Percentiles rank a stretch among this genome's conserved stretches.
Conservation (phyloP, 192 early-diverging fungal species). For the Backusella sp. region DNA sequence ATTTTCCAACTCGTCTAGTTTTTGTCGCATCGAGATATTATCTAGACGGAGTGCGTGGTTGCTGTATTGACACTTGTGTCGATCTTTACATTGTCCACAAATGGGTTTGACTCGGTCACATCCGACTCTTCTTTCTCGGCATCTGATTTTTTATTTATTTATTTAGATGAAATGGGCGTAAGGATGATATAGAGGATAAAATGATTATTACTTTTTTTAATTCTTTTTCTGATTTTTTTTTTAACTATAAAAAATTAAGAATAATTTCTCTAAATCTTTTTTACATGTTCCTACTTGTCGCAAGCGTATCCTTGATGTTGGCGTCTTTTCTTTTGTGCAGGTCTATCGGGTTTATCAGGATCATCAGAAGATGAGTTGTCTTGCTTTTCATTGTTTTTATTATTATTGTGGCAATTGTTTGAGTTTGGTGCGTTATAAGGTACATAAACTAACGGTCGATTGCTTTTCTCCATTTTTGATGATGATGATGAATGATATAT, state of each 20-base stretch:
- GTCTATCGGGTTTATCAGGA: background rate
- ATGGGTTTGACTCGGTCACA: conserved; percentile 20
- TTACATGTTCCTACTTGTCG: conserved; percentile 19
- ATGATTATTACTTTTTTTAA: background rate
- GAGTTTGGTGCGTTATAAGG: background rate
- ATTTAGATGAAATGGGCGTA: background rate
- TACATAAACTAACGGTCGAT: conserved; percentile 9
- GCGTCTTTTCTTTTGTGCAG: conserved; percentile 3
- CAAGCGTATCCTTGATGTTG: conserved; percentile 27
- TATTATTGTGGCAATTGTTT: background rate
- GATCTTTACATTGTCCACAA: conserved; percentile 15
- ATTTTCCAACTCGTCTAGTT: background rate
- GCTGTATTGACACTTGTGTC: conserved; percentile 13
- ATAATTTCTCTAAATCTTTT: background rate
- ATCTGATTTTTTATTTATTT: background rate
- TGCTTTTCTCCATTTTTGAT: background rate
- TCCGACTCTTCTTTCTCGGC: conserved; percentile 28
- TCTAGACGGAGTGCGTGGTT: conserved; percentile 5
- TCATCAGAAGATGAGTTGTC: background rate
- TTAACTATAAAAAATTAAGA: background rate
- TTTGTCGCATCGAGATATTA: conserved; percentile 16
- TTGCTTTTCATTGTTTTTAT: background rate
- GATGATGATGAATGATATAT: too few relatives aligned
- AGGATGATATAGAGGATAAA: background rate
- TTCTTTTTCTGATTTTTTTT: background rate